Base-by-base conservation (phyloP, 257 asterid genomes). In the Schizonepeta tenuifolia region DNA sequence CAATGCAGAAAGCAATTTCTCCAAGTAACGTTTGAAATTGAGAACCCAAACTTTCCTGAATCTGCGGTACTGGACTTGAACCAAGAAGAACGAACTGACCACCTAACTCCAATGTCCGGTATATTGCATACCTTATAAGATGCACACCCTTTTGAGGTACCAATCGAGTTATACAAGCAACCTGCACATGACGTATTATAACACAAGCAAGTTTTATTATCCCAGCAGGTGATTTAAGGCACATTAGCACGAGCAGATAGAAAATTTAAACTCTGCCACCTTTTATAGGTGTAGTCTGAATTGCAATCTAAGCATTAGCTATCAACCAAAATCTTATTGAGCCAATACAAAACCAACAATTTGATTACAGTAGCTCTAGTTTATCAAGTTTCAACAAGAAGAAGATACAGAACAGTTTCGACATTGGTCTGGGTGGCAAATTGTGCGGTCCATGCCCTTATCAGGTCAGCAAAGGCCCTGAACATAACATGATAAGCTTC, bases 41-140 rank as follows among this genome's bases (percentile, higher is more conserved):
- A 69, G 60, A 60, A 72, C 62, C 59, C 56, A 6, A 71, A 82
- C 67, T 80, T 70, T 67, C 99, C 97, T 94, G 96, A 82, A 94
- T 94, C 74, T 89, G 85, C 10, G 97, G 78, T 75, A 94, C 95
- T 14, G 99, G 97, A 81, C 99, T 94, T 65, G 99, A 89, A 78
- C 99, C 99, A 63, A 94, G 97, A 78, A 94, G 99, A 75, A 94
- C 87, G 21, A 94, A 94, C 73, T 94, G 99, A 38, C 99, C 99
- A 69, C 97, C 99, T 65, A 91, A 67, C 74, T 94, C 99, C 85
- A 94, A 67, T 47, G 97, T 91, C 78, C 85, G 84, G 74, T 85
- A 94, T 74, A 94, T 71, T 70, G 99, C 98, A 86, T 94, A 95
- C 83, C 97, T 84, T 76, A 94, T 89, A 71, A 94, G 96, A 89